Percentiles rank a stretch among this genome's conserved stretches.
These are phyloP conservation scores for Xylariomycetidae sp. DNA, from an alignment of 2,329 filamentous ascomycete genomes.

Conservation along the genomic window DNA sequence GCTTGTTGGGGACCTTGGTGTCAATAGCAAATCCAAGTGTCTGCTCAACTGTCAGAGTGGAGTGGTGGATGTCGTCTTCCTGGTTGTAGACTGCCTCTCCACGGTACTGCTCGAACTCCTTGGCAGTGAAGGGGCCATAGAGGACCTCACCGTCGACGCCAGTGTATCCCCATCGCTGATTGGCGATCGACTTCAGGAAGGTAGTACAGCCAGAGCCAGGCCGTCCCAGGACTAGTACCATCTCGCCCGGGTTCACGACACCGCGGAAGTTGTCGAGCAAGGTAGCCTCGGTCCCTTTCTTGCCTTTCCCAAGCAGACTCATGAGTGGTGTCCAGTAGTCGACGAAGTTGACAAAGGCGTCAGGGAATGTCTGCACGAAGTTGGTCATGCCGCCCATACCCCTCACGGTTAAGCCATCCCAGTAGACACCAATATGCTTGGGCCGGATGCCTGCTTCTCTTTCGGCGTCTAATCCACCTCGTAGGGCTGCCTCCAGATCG, in stretches of 20 bases:
- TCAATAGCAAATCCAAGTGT: conserved; percentile 81
- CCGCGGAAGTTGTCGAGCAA: conserved; percentile 69
- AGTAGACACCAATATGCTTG: conserved; percentile 75
- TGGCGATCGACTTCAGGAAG: conserved; percentile 62
- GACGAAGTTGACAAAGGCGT: conserved; percentile 71
- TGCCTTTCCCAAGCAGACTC: conserved; percentile 57
- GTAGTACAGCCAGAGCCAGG: conserved; percentile 69
- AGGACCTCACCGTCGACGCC: conserved; percentile 60
- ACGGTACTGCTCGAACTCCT: conserved; percentile 68
- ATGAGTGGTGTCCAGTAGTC: conserved; percentile 63
- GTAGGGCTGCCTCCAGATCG: conserved; percentile 68
- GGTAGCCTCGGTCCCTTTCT: conserved; percentile 64
- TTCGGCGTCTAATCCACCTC: conserved; percentile 66
- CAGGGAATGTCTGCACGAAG: conserved; percentile 67
- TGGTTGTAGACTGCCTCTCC: conserved; percentile 83
- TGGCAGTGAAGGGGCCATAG: conserved; percentile 67
- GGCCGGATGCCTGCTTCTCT: conserved; percentile 71
- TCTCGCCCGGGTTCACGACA: conserved; percentile 73
- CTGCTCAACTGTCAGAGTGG: conserved; percentile 81
- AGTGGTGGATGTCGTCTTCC: conserved; percentile 79
- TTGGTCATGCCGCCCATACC: conserved; percentile 71
- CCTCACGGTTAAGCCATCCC: conserved; percentile 70
- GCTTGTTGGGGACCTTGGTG: conserved; percentile 76
- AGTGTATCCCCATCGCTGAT: conserved; percentile 55
- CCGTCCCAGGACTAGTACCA: conserved; percentile 76